Evolutionary conservation across 2,329 filamentous ascomycete genomes (phyloP).

Genomic region (Arthroderma sp.): DNA sequence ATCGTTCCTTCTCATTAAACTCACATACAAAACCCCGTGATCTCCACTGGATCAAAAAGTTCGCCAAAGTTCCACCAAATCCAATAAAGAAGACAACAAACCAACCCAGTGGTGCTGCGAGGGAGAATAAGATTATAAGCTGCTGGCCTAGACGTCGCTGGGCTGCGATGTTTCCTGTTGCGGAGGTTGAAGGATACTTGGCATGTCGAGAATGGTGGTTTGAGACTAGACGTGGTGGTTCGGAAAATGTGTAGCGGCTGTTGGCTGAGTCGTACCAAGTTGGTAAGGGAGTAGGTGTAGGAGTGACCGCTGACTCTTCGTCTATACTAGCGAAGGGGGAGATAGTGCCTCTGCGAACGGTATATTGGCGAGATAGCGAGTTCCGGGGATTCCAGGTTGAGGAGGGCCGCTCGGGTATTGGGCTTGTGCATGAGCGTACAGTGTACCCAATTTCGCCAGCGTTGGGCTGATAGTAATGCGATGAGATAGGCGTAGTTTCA

Average conservation of each 20-base stretch:
- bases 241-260: constrained; percentile 9
- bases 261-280: constrained; percentile 7
- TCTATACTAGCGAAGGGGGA: constrained; percentile 1
- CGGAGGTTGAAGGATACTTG: not conserved
- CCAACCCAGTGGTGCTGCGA: constrained; percentile 10
- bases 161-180: constrained; percentile 1
- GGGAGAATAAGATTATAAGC: constrained; percentile 5
- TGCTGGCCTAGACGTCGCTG: constrained; percentile 10
- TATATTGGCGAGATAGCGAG: not conserved
- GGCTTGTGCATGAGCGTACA: not conserved
- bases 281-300: not conserved
- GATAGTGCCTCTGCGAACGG: not conserved
- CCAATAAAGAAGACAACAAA: constrained; percentile 9
- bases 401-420: not conserved
- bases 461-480: constrained; percentile 6
- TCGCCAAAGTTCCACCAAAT: constrained; percentile 2
- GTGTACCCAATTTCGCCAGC: not conserved
- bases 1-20: constrained; percentile 11
- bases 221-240: constrained; percentile 8
- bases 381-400: not conserved
- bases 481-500: constrained; percentile 6
- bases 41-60: constrained; percentile 8
- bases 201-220: not conserved
- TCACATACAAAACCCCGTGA: constrained; percentile 6
- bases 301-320: constrained; percentile 3